These are phyloP conservation scores for Globisporangium alternatum DNA, from an alignment of 352 stramenopile species.

Conservation along the genomic window DNA sequence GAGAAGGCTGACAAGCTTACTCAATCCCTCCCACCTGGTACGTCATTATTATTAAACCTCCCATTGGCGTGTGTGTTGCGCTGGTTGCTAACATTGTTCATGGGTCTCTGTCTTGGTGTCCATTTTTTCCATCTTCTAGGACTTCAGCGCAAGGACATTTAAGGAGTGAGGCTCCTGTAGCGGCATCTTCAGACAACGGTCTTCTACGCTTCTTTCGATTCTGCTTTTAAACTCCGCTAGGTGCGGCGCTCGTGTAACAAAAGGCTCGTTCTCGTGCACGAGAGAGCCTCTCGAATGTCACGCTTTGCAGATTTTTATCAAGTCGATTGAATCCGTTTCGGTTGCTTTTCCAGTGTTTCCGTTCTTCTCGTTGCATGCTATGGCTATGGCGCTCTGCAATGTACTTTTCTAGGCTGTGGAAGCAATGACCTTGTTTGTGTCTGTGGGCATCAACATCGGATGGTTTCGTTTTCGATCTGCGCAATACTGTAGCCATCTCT, in stretches of 20 bases:
- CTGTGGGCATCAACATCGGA: too few species aligned
- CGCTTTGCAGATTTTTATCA: slow-evolving; percentile 16
- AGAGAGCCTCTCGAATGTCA: slow-evolving; percentile 8
- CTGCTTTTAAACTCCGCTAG: slow-evolving; percentile 8
- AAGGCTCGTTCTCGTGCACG: neutral
- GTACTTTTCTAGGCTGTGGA: too few species aligned
- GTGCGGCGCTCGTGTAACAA: slow-evolving; percentile 6
- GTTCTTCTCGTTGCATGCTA: neutral
- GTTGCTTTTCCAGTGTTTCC: slow-evolving; percentile 9
- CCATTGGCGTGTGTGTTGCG: neutral
- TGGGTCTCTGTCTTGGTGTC: neutral
- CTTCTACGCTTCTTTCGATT: slow-evolving; percentile 56
- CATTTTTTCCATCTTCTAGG: slow-evolving; percentile 28
- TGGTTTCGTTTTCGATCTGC: neutral
- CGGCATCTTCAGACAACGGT: slow-evolving; percentile 74
- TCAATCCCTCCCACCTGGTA: slow-evolving; percentile 97
- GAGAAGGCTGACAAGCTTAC: slow-evolving; percentile 99
- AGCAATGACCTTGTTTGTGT: too few species aligned
- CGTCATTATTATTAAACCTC: neutral
- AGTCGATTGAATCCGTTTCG: slow-evolving; percentile 19
- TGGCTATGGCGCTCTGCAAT: too few species aligned
- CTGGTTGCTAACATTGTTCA: neutral
- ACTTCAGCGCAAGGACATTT: slow-evolving; percentile 92
- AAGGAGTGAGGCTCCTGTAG: slow-evolving; percentile 47
- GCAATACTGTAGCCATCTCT: neutral